Evolutionary conservation across 164 flowering plant species (phyloP).

Genomic region (Sedum album): DNA sequence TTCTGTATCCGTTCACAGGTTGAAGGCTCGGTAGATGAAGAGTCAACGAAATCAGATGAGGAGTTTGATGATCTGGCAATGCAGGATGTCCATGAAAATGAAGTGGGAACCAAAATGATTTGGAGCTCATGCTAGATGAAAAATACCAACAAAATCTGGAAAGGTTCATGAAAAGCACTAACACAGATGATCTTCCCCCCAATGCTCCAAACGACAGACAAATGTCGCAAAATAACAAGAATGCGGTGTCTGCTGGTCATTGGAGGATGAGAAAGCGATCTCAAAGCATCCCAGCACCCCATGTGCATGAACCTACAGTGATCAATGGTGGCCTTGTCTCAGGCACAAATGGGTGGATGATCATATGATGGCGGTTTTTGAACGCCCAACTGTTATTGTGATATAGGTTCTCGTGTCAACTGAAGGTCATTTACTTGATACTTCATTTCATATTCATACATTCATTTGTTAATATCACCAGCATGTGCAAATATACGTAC

Average conservation of each 20-base stretch:
- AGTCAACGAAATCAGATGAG: conserved; percentile 85
- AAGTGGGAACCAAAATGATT: conserved; percentile 24
- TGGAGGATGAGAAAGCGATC: conserved; percentile 47
- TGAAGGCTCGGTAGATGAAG: conserved; percentile 94
- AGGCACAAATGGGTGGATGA: conserved; percentile 32
- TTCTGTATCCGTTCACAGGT: conserved; percentile 22
- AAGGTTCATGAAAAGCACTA: conserved; percentile 29
- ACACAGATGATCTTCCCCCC: conserved; percentile 20
- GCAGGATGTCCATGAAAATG: conserved; percentile 60
- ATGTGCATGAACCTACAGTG: conserved; percentile 35
- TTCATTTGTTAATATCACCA: too few species aligned
- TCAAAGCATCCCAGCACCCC: conserved; percentile 55
- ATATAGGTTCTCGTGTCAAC: too few species aligned
- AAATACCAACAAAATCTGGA: conserved; percentile 43
- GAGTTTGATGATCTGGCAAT: conserved; percentile 96
- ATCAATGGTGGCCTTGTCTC: conserved; percentile 33
- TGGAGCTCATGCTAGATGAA: conserved; percentile 13
- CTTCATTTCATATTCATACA: too few species aligned
- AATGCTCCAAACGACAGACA: conserved; percentile 28
- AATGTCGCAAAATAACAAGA: conserved; percentile 26
- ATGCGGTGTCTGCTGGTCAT: conserved; percentile 18
- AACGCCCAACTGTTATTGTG: too few species aligned
- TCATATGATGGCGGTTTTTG: neutral
- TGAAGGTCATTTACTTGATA: too few species aligned
- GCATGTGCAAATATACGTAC: too few species aligned